Conservation (phyloP, 306 rosid species). For the Argentina anserina region DNA sequence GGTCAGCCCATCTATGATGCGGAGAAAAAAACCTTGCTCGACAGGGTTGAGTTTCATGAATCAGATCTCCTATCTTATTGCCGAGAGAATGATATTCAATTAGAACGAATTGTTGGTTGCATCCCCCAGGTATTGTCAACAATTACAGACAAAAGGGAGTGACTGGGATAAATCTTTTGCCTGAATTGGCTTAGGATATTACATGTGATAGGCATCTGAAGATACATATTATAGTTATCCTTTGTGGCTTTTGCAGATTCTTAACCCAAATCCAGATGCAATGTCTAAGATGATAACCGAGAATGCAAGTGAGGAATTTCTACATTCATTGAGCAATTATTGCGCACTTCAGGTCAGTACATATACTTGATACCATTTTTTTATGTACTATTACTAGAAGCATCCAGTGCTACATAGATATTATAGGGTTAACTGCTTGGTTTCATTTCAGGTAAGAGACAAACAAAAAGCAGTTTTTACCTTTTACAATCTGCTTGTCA, state of each 20-base stretch:
- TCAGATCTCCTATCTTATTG: slow-evolving; percentile 87
- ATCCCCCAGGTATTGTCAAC: slow-evolving; percentile 82
- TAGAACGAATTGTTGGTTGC: slow-evolving; percentile 96
- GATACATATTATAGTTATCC: neutral
- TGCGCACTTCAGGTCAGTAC: slow-evolving; percentile 93
- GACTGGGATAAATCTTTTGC: neutral
- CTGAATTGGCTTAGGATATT: neutral
- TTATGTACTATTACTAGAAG: neutral
- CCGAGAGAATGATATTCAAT: slow-evolving; percentile 67
- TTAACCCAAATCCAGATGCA: slow-evolving; percentile 98
- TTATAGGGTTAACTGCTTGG: neutral
- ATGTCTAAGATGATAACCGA: slow-evolving; percentile 98
- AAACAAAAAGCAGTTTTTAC: neutral
- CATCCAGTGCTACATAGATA: neutral
- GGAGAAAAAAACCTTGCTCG: slow-evolving; percentile 81
- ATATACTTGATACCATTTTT: slow-evolving; percentile 8
- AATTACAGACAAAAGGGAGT: slow-evolving; percentile 8
- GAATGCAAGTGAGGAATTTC: slow-evolving; percentile 97
- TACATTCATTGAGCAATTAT: slow-evolving; percentile 82
- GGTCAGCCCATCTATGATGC: slow-evolving; percentile 72
- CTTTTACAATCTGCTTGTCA: neutral
- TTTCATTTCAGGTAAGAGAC: neutral
- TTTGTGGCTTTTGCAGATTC: slow-evolving; percentile 60
- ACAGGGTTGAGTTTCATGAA: slow-evolving; percentile 91
- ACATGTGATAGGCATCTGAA: neutral